Evolutionary conservation across 1,284 basidiomycete species (phyloP), one percentile per base, ranked within the genome.

Genomic region (Termitomyces sp.): DNA sequence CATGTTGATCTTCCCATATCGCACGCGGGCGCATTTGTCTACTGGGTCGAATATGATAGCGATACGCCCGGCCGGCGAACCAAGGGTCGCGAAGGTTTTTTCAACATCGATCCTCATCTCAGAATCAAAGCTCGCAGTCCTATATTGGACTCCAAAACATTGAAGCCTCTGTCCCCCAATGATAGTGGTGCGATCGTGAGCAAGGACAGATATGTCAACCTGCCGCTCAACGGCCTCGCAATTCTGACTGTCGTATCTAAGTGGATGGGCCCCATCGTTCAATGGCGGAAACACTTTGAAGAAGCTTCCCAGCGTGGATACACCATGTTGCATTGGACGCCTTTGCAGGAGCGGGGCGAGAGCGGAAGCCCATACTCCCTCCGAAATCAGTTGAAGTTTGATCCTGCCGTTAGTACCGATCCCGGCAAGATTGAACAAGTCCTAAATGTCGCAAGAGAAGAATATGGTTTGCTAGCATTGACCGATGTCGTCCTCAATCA

Each of bases 401-500:
- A 95, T 62, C 76, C 82, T 15, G 79, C 80, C 28, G 76, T 95
- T 63, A 90, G 94, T 62, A 42, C 42, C 5, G 70, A 77, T 17
- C 68, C 75, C 6, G 24, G 43, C 24, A 6, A 66, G 74, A 73
- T 93, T 21, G 77, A 86, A 60, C 73, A 82, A n/a, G 74, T 83
- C 36, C 70, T 94, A 26, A 80, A 77, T 62, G 63, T 82, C 15
- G 92, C 93, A 3, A 83, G 79, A 64, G 83, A 93, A 43, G 84
- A 94, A 68, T 95, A 88, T 62, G 94, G 95, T 1, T 74, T 98
- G 36, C 76, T 96, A 56, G 89, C 85, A 64, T 69, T 98, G 62
- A 97, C 92, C 0, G 95, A 98, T 67, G 90, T 98, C 43, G 95
- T 98, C 15, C 80, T 96, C 57, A 98, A 98, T 68, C 94, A 98